A percentile compares a stretch with the other conserved stretches of the same genome.
Evolutionary conservation across 768 basidiomycete genomes (phyloP).

Genomic region (Amanita rubescens): DNA sequence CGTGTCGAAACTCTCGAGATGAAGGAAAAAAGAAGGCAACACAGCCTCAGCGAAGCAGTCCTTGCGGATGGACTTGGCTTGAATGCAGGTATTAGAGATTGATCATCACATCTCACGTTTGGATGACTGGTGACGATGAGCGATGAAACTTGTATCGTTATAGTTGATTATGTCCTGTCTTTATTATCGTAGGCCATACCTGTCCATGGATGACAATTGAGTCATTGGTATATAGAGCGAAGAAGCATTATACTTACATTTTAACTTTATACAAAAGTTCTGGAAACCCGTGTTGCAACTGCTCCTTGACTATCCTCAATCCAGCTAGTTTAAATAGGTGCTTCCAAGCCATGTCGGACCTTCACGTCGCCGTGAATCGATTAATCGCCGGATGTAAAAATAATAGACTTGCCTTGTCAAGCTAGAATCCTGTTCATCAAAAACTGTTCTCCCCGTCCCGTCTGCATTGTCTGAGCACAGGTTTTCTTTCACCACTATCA

Average conservation of each 20-base stretch:
- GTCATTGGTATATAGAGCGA: slow-evolving; percentile 1
- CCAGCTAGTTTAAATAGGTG: slow-evolving; percentile 67
- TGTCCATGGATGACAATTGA: slow-evolving; percentile 15
- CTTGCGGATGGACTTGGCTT: slow-evolving; percentile 23
- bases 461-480: slow-evolving; percentile 53
- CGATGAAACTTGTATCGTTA: not conserved
- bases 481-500: slow-evolving; percentile 93
- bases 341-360: slow-evolving; percentile 83
- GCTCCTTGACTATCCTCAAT: slow-evolving; percentile 60
- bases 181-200: slow-evolving; percentile 51
- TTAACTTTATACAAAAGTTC: slow-evolving; percentile 77
- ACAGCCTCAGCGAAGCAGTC: slow-evolving; percentile 49
- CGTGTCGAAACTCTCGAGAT: slow-evolving; percentile 32
- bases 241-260: slow-evolving; percentile 48
- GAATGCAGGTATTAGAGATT: slow-evolving; percentile 11
- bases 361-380: slow-evolving; percentile 22
- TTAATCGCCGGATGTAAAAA: not conserved
- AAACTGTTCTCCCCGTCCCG: slow-evolving; percentile 44
- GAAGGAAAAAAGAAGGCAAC: slow-evolving; percentile 28
- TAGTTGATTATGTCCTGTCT: slow-evolving; percentile 3
- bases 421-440: slow-evolving; percentile 86
- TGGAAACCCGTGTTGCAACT: slow-evolving; percentile 80
- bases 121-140: not conserved
- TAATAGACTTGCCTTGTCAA: slow-evolving; percentile 60
- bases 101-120: slow-evolving; percentile 2